Evolutionary conservation across 2,329 filamentous ascomycete genomes (phyloP).

Genomic region (Tolypocladium capitatum): DNA sequence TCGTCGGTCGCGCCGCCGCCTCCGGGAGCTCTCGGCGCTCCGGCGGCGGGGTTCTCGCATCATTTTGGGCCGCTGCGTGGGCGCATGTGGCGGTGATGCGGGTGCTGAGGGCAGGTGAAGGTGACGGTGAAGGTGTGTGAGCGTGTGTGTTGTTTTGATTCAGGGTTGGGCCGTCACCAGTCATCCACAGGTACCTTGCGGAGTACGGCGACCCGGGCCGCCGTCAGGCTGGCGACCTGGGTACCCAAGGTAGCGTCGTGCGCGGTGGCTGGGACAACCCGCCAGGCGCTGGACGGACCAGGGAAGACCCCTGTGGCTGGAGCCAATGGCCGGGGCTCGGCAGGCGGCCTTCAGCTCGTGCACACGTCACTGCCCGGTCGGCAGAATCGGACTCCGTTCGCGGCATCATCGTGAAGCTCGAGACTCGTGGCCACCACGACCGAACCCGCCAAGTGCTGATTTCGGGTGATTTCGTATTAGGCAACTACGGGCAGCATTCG

Average conservation of each 20-base stretch:
- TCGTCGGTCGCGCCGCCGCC: conserved; percentile 27
- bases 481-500: neutral
- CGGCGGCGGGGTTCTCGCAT: conserved; percentile 42
- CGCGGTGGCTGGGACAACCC: neutral
- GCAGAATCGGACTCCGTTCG: neutral
- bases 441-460: too few species aligned
- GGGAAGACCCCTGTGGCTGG: neutral
- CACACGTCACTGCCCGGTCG: neutral
- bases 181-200: too few species aligned
- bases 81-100: conserved; percentile 6
- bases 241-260: too few species aligned
- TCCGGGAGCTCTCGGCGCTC: conserved; percentile 41
- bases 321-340: neutral
- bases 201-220: neutral
- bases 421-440: neutral
- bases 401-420: neutral
- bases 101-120: neutral
- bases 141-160: conserved; percentile 1
- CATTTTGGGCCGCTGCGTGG: conserved; percentile 25
- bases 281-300: neutral
- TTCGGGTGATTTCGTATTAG: too few species aligned
- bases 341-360: neutral
- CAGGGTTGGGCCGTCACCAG: neutral
- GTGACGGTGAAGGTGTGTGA: neutral
- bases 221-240: too few species aligned